A percentile compares a stretch with the other conserved stretches of the same genome.
phyloP scores from a whole-genome alignment of 208 protist genomes.

The Crithidia sp. region DNA sequence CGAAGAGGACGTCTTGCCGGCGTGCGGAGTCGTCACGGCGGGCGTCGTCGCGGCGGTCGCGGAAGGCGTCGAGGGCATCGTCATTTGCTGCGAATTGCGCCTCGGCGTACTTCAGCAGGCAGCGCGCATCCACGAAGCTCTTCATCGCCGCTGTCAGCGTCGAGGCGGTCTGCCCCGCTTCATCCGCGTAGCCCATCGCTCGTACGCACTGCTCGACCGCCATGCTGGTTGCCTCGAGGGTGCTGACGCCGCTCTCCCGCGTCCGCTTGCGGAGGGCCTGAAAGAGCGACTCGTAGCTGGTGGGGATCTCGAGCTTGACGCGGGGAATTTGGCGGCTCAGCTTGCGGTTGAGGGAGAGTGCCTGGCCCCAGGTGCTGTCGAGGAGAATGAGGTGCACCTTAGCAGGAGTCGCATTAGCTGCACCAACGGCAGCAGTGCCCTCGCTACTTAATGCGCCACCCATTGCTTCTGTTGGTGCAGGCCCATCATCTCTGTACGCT shows the following conservation, averaged over 20 bases:
- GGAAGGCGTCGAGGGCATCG: constrained; percentile 38
- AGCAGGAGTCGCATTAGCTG: not conserved
- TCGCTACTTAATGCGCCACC: no score
- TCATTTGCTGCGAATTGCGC: constrained; percentile 46
- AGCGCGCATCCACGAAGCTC: constrained; percentile 75
- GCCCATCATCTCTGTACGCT: no score
- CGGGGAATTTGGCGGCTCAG: constrained; percentile 62
- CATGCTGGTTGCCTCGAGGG: constrained; percentile 82
- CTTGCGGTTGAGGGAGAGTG: constrained; percentile 74
- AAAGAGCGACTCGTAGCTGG: constrained; percentile 71
- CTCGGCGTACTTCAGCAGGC: constrained; percentile 67
- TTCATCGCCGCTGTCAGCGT: constrained; percentile 69
- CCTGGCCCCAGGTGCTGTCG: constrained; percentile 87
- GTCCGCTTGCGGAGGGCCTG: constrained; percentile 73
- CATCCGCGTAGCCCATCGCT: constrained; percentile 33
- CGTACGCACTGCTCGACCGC: constrained; percentile 70
- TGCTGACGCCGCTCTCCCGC: constrained; percentile 72
- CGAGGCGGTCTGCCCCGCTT: constrained; percentile 1
- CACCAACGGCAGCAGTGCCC: not conserved
- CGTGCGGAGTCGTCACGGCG: constrained; percentile 39
- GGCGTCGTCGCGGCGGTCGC: constrained; percentile 44
- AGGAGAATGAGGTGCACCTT: constrained; percentile 71
- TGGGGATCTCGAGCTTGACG: constrained; percentile 54
- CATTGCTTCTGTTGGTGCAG: no score
- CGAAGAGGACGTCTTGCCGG: constrained; percentile 29